A percentile compares a stretch with the other conserved stretches of the same genome.
These are phyloP conservation scores for Senna tora DNA, from an alignment of 306 rosid genomes.

Conservation along the genomic window DNA sequence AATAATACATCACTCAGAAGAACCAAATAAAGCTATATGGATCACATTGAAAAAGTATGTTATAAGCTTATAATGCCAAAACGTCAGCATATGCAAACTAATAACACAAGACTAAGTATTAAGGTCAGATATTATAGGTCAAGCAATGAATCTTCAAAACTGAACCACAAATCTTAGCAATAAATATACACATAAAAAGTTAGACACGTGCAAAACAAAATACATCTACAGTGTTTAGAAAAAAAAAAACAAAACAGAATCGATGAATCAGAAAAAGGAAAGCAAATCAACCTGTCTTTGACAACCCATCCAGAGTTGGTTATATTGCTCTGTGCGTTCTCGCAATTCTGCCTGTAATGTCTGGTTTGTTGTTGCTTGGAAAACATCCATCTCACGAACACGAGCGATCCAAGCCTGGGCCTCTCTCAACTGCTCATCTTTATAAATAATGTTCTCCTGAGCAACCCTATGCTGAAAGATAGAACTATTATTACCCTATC, in stretches of 20 bases:
- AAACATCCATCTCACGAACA: constrained; percentile 89
- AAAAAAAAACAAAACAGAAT: constrained; percentile 6
- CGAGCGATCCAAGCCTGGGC: constrained; percentile 96
- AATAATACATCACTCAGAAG: neutral
- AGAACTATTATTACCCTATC: constrained; percentile 35
- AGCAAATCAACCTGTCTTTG: constrained; percentile 84
- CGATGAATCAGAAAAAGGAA: constrained; percentile 16
- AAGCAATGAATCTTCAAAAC: constrained; percentile 26
- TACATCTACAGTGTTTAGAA: neutral
- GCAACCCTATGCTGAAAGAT: constrained; percentile 88
- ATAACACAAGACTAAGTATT: neutral
- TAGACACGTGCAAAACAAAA: neutral
- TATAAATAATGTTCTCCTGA: constrained; percentile 81
- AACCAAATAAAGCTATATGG: neutral
- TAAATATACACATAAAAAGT: neutral
- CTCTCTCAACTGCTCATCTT: constrained; percentile 91
- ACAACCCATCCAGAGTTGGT: constrained; percentile 91
- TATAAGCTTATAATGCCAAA: neutral
- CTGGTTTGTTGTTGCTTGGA: constrained; percentile 82
- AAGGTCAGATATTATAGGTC: neutral
- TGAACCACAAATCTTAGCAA: constrained; percentile 10
- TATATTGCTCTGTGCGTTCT: constrained; percentile 90
- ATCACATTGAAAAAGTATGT: neutral
- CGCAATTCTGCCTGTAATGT: constrained; percentile 88
- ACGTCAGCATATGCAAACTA: neutral